Evolutionary conservation across 2,329 filamentous ascomycete species (phyloP).

Genomic region (Ascochyta viciae-villosae): DNA sequence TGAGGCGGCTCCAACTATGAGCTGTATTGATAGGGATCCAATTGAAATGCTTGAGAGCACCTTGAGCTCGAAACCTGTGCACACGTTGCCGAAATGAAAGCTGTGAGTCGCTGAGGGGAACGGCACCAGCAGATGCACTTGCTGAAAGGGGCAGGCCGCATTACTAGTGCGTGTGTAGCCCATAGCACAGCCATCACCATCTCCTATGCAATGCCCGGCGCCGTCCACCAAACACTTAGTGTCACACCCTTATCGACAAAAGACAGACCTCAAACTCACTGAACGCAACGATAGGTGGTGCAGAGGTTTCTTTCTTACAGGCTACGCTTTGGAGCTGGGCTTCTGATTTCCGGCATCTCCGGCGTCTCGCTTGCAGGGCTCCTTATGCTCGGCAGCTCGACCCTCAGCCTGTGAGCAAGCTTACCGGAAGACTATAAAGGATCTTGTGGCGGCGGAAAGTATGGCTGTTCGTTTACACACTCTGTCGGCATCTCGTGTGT

Average conservation of each 20-base stretch:
- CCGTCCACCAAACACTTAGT: no score
- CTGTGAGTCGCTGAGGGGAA: conserved; percentile 26
- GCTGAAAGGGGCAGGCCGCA: conserved; percentile 18
- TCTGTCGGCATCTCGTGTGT: not conserved
- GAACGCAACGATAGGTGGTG: no score
- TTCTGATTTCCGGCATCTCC: not conserved
- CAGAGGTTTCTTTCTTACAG: not conserved
- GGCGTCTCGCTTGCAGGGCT: not conserved
- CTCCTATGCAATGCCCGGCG: no score
- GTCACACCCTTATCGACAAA: no score
- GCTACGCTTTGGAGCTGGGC: not conserved
- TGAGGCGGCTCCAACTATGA: not conserved
- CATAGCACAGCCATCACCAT: no score
- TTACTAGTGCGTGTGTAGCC: not conserved
- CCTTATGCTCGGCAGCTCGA: not conserved
- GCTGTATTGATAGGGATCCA: conserved; percentile 2
- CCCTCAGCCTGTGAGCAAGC: not conserved
- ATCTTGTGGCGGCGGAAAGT: not conserved
- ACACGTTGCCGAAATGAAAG: conserved; percentile 23
- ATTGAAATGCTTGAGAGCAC: conserved; percentile 4
- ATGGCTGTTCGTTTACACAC: not conserved
- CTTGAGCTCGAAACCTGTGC: not conserved
- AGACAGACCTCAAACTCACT: not conserved
- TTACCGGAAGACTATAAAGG: not conserved
- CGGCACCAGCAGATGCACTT: conserved; percentile 10